Evolutionary conservation across 176 grass and related monocot genomes (phyloP).

Genomic region (Coix lacrymajobi): DNA sequence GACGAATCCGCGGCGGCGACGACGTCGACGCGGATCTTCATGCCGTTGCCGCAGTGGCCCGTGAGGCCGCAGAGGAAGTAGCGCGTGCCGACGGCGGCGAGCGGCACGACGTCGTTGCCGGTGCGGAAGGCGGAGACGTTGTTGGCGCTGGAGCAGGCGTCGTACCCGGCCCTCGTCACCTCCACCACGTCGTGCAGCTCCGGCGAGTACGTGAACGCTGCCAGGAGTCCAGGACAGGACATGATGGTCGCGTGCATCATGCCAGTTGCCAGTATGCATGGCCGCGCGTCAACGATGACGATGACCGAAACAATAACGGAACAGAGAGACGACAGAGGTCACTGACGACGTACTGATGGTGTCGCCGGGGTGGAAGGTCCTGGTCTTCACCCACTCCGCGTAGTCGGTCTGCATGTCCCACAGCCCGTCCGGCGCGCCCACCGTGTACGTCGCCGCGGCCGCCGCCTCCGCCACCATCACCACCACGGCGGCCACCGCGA

Average conservation of each 20-base stretch:
- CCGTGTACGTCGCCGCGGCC: conserved; percentile 47
- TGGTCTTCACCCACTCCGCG: conserved; percentile 43
- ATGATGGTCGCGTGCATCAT: too few species aligned
- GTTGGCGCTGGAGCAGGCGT: conserved; percentile 44
- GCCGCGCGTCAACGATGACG: too few species aligned
- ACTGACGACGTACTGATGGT: conserved; percentile 39
- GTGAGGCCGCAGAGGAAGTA: conserved; percentile 82
- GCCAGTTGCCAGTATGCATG: too few species aligned
- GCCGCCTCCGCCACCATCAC: neutral
- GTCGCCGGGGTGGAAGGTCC: conserved; percentile 54
- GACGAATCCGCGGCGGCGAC: neutral
- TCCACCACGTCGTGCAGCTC: conserved; percentile 69
- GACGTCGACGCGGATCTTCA: conserved; percentile 66
- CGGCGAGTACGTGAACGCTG: conserved; percentile 60
- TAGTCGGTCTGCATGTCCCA: conserved; percentile 71
- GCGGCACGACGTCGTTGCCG: conserved; percentile 60
- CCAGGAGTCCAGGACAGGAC: neutral
- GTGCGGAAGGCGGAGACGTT: conserved; percentile 35
- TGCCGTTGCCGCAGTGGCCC: conserved; percentile 58
- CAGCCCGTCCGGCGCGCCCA: conserved; percentile 56
- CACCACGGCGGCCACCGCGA: neutral
- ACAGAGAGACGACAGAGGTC: too few species aligned
- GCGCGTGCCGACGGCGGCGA: conserved; percentile 36
- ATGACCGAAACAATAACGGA: too few species aligned
- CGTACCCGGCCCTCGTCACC: conserved; percentile 46